These are phyloP conservation scores for Cordyceps tenuipes DNA, from an alignment of 2,329 filamentous ascomycete species.

Conservation along the genomic window DNA sequence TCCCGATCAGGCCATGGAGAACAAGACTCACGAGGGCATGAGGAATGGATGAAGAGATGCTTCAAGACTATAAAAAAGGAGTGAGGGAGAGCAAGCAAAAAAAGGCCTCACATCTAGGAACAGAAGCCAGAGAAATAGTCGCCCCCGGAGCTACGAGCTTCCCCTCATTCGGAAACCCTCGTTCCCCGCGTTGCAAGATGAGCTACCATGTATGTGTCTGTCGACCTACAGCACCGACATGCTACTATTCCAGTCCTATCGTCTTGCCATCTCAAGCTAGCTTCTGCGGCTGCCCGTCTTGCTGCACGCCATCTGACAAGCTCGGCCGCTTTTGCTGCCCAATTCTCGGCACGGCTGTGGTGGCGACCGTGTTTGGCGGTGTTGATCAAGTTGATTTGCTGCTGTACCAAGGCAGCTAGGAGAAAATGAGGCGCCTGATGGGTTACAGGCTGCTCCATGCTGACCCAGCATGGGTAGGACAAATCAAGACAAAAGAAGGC, in stretches of 20 bases:
- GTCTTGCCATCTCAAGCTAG: background rate
- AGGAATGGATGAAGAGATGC: background rate
- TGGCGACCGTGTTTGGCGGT: background rate
- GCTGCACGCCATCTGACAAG: background rate
- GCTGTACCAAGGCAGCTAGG: background rate
- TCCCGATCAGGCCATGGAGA: background rate
- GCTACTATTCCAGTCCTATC: background rate
- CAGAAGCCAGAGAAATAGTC: background rate
- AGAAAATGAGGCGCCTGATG: background rate
- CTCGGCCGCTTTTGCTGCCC: constrained; percentile 5
- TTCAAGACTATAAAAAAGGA: background rate
- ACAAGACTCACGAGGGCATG: background rate
- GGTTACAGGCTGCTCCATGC: background rate
- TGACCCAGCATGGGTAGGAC: no score
- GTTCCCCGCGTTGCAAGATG: constrained; percentile 4
- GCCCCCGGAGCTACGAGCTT: background rate
- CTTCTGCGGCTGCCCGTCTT: background rate
- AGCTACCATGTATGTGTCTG: constrained; percentile 3
- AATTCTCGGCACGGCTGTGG: background rate
- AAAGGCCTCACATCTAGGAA: background rate
- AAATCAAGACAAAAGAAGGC: background rate
- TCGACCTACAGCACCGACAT: no score
- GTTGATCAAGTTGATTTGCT: background rate
- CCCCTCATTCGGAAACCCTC: constrained; percentile 8
- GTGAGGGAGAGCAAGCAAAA: background rate